phyloP scores from a whole-genome alignment of 169 alveolate genomes.

The Eimeria maxima region DNA sequence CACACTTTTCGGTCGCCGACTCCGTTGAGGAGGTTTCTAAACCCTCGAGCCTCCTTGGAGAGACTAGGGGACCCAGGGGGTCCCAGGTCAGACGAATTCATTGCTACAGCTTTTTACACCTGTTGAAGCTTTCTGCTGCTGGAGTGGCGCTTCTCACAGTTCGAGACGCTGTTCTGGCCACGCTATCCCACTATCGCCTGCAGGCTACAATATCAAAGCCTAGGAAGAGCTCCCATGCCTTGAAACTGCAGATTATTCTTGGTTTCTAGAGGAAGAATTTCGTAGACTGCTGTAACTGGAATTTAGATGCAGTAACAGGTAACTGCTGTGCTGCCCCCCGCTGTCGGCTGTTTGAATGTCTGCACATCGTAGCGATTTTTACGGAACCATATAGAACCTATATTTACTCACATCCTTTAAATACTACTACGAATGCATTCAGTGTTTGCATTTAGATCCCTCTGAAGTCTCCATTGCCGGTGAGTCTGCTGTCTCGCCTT shows the following conservation, averaged over 20 bases:
- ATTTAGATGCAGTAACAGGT: not conserved
- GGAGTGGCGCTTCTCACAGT: not conserved
- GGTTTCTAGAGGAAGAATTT: no score
- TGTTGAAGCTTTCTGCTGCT: not conserved
- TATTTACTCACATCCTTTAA: not conserved
- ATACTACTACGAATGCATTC: not conserved
- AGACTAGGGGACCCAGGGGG: not conserved
- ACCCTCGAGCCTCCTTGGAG: conserved; percentile 20
- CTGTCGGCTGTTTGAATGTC: not conserved
- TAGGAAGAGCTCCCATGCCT: not conserved
- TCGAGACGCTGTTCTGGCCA: not conserved
- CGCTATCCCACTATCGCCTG: not conserved
- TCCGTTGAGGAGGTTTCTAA: not conserved
- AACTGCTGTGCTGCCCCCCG: not conserved
- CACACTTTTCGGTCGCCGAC: not conserved
- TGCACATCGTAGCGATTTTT: not conserved
- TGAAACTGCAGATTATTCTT: no score
- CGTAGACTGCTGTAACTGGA: not conserved
- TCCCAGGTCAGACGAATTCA: not conserved
- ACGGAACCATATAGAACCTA: not conserved
- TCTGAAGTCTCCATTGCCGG: not conserved
- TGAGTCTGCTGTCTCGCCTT: not conserved
- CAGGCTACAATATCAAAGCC: not conserved
- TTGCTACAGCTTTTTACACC: not conserved
- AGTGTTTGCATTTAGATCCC: no score